Evolutionary conservation across 2,329 filamentous ascomycete genomes (phyloP).

Genomic region (Botrytis aclada): DNA sequence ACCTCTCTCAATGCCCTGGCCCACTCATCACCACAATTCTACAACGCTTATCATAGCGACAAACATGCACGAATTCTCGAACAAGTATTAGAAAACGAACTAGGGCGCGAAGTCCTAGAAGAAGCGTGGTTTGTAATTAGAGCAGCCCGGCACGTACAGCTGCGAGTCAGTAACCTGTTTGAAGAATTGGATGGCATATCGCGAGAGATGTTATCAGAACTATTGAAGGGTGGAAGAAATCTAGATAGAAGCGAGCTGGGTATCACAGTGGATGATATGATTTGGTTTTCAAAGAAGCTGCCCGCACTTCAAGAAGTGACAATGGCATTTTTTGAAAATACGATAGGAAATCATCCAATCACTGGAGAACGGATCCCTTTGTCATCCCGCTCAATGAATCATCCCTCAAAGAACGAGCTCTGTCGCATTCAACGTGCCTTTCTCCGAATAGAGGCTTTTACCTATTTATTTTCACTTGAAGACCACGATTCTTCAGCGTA

Average conservation of each 20-base stretch:
- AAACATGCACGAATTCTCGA: background rate
- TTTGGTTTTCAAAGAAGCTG: background rate
- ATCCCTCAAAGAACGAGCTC: background rate
- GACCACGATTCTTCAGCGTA: background rate
- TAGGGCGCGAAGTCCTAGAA: background rate
- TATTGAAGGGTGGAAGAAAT: background rate
- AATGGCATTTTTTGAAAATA: background rate
- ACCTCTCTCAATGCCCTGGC: background rate
- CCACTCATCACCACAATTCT: background rate
- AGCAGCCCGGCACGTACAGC: background rate
- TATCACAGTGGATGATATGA: background rate
- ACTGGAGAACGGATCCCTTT: background rate
- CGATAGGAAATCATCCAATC: background rate
- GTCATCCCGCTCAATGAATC: background rate
- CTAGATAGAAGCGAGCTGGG: background rate
- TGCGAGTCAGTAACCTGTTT: fast-evolving
- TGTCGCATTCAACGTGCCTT: background rate
- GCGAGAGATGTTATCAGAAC: background rate
- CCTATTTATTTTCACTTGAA: background rate
- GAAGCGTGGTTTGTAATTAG: background rate
- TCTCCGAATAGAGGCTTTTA: background rate
- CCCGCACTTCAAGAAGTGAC: background rate
- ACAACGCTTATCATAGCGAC: background rate
- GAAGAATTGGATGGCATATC: background rate
- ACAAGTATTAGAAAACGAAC: background rate